A percentile compares a stretch with the other conserved stretches of the same genome.
These are phyloP conservation scores for Elaeagnus macrophylla DNA, from an alignment of 306 rosid genomes.

Conservation along the genomic window DNA sequence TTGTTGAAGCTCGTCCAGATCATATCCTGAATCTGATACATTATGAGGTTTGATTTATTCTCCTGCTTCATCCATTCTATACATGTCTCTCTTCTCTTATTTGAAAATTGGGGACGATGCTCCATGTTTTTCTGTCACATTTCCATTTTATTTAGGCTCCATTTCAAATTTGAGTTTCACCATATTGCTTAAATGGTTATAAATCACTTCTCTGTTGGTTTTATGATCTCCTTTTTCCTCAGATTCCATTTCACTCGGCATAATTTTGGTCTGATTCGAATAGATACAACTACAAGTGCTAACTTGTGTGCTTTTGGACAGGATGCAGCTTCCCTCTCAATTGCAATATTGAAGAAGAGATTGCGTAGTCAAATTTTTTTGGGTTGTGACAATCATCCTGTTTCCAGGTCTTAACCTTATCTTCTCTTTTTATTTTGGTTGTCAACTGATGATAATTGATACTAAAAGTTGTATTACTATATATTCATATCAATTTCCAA, in stretches of 20 bases:
- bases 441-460: conserved; percentile 1
- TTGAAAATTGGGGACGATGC: not conserved
- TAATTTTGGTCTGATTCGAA: no score
- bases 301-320: conserved; percentile 18
- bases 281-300: not conserved
- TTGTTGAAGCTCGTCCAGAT: conserved; percentile 67
- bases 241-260: no score
- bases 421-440: conserved; percentile 1
- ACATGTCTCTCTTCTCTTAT: no score
- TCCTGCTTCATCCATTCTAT: not conserved
- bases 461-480: not conserved
- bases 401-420: conserved; percentile 57
- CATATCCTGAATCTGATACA: conserved; percentile 86
- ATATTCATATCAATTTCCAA: no score
- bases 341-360: conserved; percentile 72
- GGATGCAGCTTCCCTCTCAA: conserved; percentile 87
- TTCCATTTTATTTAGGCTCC: not conserved
- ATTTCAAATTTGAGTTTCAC: not conserved
- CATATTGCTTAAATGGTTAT: not conserved
- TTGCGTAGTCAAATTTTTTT: conserved; percentile 51
- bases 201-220: no score
- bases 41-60: conserved; percentile 63
- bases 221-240: no score
- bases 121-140: not conserved
- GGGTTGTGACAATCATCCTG: conserved; percentile 92